Evolutionary conservation across 169 alveolate genomes (phyloP), one percentile per base, ranked within the genome.

Genomic region (Eimeria tenella): DNA sequence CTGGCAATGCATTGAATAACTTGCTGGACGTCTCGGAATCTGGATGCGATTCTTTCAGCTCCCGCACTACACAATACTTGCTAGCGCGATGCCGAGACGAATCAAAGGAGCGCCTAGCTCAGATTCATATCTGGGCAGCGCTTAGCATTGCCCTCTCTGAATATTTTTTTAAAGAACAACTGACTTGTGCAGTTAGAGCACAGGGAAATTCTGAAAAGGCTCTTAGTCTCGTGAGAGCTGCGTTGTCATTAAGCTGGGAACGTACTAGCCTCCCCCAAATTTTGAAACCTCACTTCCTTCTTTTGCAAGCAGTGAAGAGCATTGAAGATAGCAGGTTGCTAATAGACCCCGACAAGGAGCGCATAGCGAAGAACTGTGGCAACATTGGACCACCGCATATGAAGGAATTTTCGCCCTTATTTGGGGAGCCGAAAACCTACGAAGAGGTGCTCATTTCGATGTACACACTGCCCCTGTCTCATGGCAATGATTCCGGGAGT

Each of bases 1-100:
- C 90, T 58, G 90, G 90, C 8, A 82, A 82, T 60, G 90, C 90
- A 42, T 82, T 82, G 31, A 82, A 82, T 15, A 82, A 82, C 75
- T 25, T 82, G 15, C 11, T 82, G 62, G 90, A 82, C 7, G 90
- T 74, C 25, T 82, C 90, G 4, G 62, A 68, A 21, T 13, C 90
- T 0, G 77, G 73, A 10, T 73, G 65, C 42, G 50, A 42, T 55
- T 82, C 90, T 23, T 74, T 56, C 60, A 58, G 62, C 11, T 31
- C 53, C 31, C 73, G 90, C 10, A 25, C 13, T 31, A 31, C 90
- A 0, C 90, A 82, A 68, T 82, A 58, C 17, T 50, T 82, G 58
- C 75, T 82, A 11, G 31, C 90, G 60, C 23, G 75, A 31, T 82
- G 90, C 90, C 75, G 42, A 10, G 90, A 82, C 52, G 77, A 82